Evolutionary conservation across 352 stramenopile species (phyloP).

Genomic region (Phytophthora hybrid): DNA sequence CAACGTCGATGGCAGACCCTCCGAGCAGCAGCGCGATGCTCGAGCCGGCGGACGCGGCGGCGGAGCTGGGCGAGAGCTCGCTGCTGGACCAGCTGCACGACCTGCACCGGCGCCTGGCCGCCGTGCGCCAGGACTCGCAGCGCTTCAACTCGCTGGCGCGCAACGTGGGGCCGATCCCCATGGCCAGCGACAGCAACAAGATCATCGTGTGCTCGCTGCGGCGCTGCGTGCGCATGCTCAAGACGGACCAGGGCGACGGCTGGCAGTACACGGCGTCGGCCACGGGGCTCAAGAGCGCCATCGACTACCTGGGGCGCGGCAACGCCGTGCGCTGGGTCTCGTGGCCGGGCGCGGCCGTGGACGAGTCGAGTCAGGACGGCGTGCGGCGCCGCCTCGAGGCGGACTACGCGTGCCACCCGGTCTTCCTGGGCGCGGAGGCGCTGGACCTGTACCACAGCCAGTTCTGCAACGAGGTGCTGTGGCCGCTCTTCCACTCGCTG

Average conservation of each 20-base stretch:
- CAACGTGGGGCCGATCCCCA: conserved; percentile 72
- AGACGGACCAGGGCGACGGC: conserved; percentile 72
- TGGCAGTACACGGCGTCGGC: conserved; percentile 79
- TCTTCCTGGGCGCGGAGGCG: conserved; percentile 83
- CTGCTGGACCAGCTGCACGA: conserved; percentile 84
- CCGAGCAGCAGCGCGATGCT: too few relatives aligned
- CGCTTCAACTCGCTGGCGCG: conserved; percentile 67
- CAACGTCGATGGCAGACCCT: too few relatives aligned
- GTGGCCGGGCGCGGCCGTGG: conserved; percentile 85
- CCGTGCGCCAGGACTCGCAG: conserved; percentile 81
- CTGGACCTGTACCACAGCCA: conserved; percentile 90
- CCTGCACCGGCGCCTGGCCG: conserved; percentile 70
- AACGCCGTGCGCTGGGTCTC: conserved; percentile 93
- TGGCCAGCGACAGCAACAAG: conserved; percentile 83
- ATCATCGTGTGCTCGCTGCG: conserved; percentile 80
- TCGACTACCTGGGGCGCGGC: conserved; percentile 75
- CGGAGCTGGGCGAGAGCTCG: conserved; percentile 71
- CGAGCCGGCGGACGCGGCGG: too few relatives aligned
- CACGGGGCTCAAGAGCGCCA: conserved; percentile 74
- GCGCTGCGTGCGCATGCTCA: conserved; percentile 80
- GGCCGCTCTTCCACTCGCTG: conserved; percentile 92
- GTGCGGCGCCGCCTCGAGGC: conserved; percentile 78
- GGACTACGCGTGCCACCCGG: conserved; percentile 86
- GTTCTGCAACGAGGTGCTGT: conserved; percentile 92
- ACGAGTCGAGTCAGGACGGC: conserved; percentile 81